phyloP scores from a whole-genome alignment of 805 yeast species.

The Cyberlindnera maritima region DNA sequence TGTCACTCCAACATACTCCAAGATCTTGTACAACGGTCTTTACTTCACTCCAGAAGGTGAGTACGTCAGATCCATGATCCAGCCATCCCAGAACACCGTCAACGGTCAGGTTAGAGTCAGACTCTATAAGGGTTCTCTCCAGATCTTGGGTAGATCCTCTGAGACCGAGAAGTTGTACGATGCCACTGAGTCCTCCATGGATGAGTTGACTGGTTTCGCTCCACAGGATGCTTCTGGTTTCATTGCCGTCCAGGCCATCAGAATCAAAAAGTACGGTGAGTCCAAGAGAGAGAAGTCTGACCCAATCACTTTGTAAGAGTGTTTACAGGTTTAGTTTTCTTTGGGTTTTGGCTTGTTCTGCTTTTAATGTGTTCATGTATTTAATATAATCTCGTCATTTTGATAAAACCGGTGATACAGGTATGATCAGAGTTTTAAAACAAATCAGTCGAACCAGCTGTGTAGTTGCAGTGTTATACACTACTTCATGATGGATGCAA shows the following conservation, averaged over 20 bases:
- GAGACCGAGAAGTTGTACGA: slow-evolving; percentile 95
- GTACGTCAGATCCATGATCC: slow-evolving; percentile 88
- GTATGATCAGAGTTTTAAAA: background rate
- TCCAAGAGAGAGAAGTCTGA: slow-evolving; percentile 81
- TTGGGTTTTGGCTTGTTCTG: background rate
- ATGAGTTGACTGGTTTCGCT: slow-evolving; percentile 95
- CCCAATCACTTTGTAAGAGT: slow-evolving; percentile 36
- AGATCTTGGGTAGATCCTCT: slow-evolving; percentile 89
- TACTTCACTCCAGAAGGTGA: slow-evolving; percentile 99
- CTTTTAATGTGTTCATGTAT: too few relatives aligned
- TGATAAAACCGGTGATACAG: too few relatives aligned
- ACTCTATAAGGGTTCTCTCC: slow-evolving; percentile 85
- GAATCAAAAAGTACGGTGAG: slow-evolving; percentile 98
- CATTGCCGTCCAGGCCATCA: slow-evolving; percentile 96
- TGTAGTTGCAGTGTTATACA: too few relatives aligned
- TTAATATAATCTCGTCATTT: background rate
- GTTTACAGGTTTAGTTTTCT: too few relatives aligned
- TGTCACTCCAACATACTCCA: slow-evolving; percentile 90
- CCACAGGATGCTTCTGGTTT: slow-evolving; percentile 97
- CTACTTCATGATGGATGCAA: too few relatives aligned
- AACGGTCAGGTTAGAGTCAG: slow-evolving; percentile 95
- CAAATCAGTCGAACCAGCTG: too few relatives aligned
- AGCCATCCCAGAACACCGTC: slow-evolving; percentile 91
- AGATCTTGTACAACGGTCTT: slow-evolving; percentile 92
- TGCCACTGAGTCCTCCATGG: slow-evolving; percentile 98